Evolutionary conservation across 148 eudicot genomes (phyloP).

Genomic region (Arbutus unedo): DNA sequence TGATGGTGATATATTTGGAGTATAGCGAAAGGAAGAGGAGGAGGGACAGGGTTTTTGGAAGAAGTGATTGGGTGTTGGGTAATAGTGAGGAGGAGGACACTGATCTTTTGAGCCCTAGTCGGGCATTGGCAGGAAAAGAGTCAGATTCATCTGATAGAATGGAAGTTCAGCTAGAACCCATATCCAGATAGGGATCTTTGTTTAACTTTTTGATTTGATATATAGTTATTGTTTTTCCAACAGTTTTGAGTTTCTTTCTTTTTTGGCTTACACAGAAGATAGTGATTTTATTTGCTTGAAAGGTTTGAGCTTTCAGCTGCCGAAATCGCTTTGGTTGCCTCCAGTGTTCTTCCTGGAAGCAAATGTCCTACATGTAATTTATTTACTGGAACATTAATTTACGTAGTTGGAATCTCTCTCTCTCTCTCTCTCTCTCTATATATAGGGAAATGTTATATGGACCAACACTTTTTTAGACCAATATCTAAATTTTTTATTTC

Average conservation of each 20-base stretch:
- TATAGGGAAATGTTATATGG: no score
- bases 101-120: slow-evolving; percentile 60
- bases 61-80: slow-evolving; percentile 82
- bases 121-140: slow-evolving; percentile 46
- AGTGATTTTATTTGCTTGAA: not conserved
- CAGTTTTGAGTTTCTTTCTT: slow-evolving; percentile 14
- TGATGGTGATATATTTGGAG: slow-evolving; percentile 62
- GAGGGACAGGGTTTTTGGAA: slow-evolving; percentile 36
- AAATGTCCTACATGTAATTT: slow-evolving; percentile 10
- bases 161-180: slow-evolving; percentile 90
- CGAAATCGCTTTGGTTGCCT: not conserved
- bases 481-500: no score
- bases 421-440: slow-evolving; percentile 1
- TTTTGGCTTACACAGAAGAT: slow-evolving; percentile 11
- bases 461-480: no score
- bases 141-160: slow-evolving; percentile 45
- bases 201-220: not conserved
- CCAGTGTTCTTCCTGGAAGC: slow-evolving; percentile 8
- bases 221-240: not conserved
- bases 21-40: slow-evolving; percentile 43
- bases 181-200: slow-evolving; percentile 34
- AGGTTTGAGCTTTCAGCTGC: slow-evolving; percentile 11
- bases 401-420: slow-evolving; percentile 9
- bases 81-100: slow-evolving; percentile 73
- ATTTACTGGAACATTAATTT: slow-evolving; percentile 24